These are phyloP conservation scores for Lavandula angustifolia DNA, from an alignment of 257 asterid species.

Conservation along the genomic window DNA sequence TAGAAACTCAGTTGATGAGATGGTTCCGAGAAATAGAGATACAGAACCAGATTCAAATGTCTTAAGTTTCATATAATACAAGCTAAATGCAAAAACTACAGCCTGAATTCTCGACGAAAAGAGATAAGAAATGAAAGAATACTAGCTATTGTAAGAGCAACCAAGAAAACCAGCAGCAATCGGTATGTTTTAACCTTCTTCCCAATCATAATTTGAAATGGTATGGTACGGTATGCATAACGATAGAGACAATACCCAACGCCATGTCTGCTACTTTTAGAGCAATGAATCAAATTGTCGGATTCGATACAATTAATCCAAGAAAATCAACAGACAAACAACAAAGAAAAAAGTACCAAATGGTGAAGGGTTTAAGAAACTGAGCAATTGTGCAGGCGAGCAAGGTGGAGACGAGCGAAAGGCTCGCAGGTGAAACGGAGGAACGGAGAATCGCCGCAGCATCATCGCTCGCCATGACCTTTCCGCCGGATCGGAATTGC, in stretches of 20 bases:
- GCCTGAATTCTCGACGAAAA: neutral
- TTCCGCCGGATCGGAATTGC: conserved; percentile 39
- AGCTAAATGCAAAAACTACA: neutral
- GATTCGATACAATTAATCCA: too few species aligned
- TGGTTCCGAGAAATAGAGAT: too few species aligned
- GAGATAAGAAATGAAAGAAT: neutral
- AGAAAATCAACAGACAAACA: neutral
- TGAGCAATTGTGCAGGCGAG: conserved; percentile 90
- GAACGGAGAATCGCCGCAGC: conserved; percentile 68
- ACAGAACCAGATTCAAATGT: too few species aligned
- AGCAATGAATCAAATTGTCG: neutral
- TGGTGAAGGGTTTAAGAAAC: conserved; percentile 84
- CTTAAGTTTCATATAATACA: too few species aligned
- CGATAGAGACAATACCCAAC: neutral
- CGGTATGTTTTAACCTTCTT: neutral
- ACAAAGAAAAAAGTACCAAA: conserved; percentile 56
- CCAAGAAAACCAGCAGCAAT: neutral
- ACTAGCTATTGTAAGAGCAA: neutral
- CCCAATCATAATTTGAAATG: conserved; percentile 4
- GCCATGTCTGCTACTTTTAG: neutral
- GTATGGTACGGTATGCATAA: neutral
- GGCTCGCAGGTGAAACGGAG: conserved; percentile 58
- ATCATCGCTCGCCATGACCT: conserved; percentile 66
- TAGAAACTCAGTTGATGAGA: too few species aligned
- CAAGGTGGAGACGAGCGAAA: conserved; percentile 76